phyloP scores from a whole-genome alignment of 495 filamentous ascomycete species.

The Evansstolkia leycettana region DNA sequence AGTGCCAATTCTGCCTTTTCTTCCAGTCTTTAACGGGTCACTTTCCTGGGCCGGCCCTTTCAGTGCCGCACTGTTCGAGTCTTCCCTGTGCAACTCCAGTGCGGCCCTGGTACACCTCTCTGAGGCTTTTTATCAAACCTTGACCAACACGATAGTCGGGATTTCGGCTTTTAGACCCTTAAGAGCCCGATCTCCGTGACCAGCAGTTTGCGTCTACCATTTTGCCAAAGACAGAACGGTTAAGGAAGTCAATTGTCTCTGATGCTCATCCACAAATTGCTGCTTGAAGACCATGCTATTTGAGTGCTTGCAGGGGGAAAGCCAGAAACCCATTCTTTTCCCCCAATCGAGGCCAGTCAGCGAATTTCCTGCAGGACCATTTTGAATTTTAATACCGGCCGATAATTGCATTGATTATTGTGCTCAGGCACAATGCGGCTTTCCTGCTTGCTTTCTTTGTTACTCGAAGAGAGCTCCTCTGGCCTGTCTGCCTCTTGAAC shows the following conservation, averaged over 20 bases:
- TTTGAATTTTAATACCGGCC: slow-evolving; percentile 19
- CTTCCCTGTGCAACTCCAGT: background rate
- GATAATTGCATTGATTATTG: slow-evolving; percentile 13
- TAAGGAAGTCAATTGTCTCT: slow-evolving; percentile 11
- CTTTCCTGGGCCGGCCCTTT: slow-evolving; percentile 32
- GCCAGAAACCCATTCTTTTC: slow-evolving; percentile 14
- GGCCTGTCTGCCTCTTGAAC: no score
- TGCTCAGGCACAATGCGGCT: slow-evolving; percentile 2
- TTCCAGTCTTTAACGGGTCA: slow-evolving; percentile 7
- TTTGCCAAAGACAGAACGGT: no score
- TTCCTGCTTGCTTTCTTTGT: slow-evolving; percentile 2
- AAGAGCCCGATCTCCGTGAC: no score
- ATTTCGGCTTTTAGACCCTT: no score
- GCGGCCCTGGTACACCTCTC: no score
- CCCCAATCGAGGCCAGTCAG: slow-evolving; percentile 20
- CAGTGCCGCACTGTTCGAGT: slow-evolving; percentile 21
- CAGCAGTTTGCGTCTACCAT: no score
- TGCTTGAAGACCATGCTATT: slow-evolving; percentile 16
- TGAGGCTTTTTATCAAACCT: no score
- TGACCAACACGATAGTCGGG: no score
- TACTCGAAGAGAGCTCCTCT: slow-evolving; percentile 5
- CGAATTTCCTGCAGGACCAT: slow-evolving; percentile 20
- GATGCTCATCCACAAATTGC: slow-evolving; percentile 16
- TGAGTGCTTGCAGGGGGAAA: slow-evolving; percentile 18
- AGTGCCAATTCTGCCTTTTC: slow-evolving; percentile 4